Base-by-base conservation (phyloP, 2,329 filamentous ascomycete species). In the Clarireedia hainanense region DNA sequence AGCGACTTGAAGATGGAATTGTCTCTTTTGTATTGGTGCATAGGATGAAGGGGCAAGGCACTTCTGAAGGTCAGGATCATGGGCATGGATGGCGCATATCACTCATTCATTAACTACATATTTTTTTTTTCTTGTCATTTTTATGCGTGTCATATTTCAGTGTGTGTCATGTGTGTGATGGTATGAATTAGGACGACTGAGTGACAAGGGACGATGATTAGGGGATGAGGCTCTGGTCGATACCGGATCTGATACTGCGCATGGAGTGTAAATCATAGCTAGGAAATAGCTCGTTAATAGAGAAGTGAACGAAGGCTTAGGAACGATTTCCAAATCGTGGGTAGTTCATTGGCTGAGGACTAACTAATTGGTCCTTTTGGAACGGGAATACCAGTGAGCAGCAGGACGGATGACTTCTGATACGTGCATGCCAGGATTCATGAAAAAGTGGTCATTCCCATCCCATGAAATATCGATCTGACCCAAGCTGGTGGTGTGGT, bases 1-100 rank as follows among this genome's bases (percentile, higher is more conserved):
- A 42, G 24, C 20, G 6, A 17, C 12, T 30, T 46, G 27, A 30
- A 48, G 36, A 39, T 20, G 30, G 49, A 34, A 37, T 52, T 56
- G 20, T 45, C 47, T 48, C 50, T 61, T 61, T 57, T 58, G 26
- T 54, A 56, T 52, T 46, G 61, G 59, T 63, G 59, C 61, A 61
- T 54, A 55, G 57, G 57, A 47, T 57, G 53, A 54, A 20, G 20
- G 55, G 59, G 47, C 27, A 20, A 40, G 26, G 20, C n/a, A 14
- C n/a, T 45, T 24, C 42, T 6, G 20, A 15, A 45, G 40, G 47
- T 53, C 55, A 34, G 55, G 53, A 53, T 52, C 37, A 53, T 58
- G 54, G 62, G 56, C 63, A 65, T 61, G 62, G 60, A 65, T 60
- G 63, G 62, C 62, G 63, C 47, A 64, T 50, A 60, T 40, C 61